These are phyloP conservation scores for Dimargaris xerosporica DNA, from an alignment of 192 early-diverging fungal genomes.

Conservation along the genomic window DNA sequence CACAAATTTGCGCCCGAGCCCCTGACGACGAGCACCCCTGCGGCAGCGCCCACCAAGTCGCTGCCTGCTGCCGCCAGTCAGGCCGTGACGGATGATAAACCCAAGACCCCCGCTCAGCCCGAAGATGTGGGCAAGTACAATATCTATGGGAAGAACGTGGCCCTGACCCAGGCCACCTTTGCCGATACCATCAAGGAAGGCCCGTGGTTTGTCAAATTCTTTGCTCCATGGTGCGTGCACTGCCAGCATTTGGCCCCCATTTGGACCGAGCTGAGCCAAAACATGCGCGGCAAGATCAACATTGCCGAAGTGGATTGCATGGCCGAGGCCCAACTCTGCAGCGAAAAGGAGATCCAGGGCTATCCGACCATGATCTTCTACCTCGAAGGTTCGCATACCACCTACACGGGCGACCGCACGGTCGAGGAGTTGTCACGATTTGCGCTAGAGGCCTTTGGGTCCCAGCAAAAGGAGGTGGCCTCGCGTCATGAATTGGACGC, in stretches of 20 bases:
- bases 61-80: conserved; percentile 11
- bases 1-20: conserved; percentile 11
- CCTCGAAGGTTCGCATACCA: conserved; percentile 23
- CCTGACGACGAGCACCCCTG: background rate
- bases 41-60: conserved; percentile 9
- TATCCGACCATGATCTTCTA: conserved; percentile 77
- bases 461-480: conserved; percentile 10
- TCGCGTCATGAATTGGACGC: conserved; percentile 4
- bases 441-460: conserved; percentile 10
- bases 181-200: conserved; percentile 31
- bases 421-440: conserved; percentile 34
- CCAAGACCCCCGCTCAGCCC: conserved; percentile 10
- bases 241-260: conserved; percentile 72
- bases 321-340: conserved; percentile 38
- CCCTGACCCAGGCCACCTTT: conserved; percentile 37
- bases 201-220: conserved; percentile 80
- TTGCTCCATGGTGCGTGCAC: conserved; percentile 80
- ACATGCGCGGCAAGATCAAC: conserved; percentile 52
- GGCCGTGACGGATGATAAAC: conserved; percentile 14
- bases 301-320: conserved; percentile 80
- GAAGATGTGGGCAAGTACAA: conserved; percentile 27
- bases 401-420: conserved; percentile 30
- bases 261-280: conserved; percentile 52
- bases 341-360: conserved; percentile 49
- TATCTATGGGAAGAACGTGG: conserved; percentile 33